phyloP scores from a whole-genome alignment of 169 alveolate species.

The Besnoitia besnoiti region DNA sequence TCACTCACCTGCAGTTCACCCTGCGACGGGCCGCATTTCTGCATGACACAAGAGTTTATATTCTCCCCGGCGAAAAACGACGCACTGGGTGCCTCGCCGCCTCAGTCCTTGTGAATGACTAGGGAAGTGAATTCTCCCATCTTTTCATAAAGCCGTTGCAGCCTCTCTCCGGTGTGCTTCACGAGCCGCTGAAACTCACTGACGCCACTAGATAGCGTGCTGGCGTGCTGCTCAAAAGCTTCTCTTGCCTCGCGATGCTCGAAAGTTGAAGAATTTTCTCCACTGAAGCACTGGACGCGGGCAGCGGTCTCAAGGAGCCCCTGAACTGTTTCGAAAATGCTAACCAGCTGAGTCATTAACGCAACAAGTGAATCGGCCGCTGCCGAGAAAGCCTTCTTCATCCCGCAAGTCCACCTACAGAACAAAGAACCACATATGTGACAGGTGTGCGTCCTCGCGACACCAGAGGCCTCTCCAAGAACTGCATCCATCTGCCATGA shows the following conservation, averaged over 20 bases:
- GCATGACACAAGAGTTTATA: too few species aligned
- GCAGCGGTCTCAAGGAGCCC: not conserved
- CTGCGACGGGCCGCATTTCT: too few species aligned
- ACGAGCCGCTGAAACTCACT: not conserved
- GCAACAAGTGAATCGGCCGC: not conserved
- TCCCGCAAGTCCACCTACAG: not conserved
- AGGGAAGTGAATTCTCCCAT: not conserved
- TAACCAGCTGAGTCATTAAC: not conserved
- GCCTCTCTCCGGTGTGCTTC: not conserved
- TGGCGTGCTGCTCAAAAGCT: not conserved
- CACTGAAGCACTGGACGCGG: not conserved
- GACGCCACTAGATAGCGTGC: not conserved
- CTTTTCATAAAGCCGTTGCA: not conserved
- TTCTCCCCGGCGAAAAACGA: too few species aligned
- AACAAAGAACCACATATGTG: not conserved
- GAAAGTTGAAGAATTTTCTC: not conserved
- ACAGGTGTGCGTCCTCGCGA: not conserved
- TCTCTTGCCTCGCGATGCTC: not conserved
- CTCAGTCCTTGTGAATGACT: not conserved
- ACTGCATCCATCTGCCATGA: not conserved
- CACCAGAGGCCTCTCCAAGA: not conserved
- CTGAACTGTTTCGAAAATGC: not conserved
- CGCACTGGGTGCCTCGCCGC: too few species aligned
- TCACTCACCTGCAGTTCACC: too few species aligned
- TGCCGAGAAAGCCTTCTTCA: not conserved